Base-by-base conservation (phyloP, 495 filamentous ascomycete species). In the Xylaria castorea region DNA sequence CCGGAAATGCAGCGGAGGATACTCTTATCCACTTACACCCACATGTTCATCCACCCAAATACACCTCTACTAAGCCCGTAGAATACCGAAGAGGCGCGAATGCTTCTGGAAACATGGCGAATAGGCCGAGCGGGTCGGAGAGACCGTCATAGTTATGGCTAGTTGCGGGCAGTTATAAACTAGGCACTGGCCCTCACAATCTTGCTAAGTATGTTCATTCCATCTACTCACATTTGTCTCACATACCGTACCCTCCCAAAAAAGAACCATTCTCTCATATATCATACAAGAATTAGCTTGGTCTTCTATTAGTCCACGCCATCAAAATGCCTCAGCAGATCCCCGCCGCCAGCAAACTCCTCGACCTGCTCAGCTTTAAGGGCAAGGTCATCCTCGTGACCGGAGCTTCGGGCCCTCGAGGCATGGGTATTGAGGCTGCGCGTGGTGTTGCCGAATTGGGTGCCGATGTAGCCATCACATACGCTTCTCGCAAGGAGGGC, bases 321-420 rank as follows among this genome's bases (percentile, higher is more conserved):
- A n/a, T 53, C 55, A 77, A 74, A 46, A 81, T 81, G 80, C 80
- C 78, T 80, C 76, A 76, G 51, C 5, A 71, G 58, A 71, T 81
- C 61, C 82, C 83, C 14, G 65, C 71, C 18, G 72, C 81, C 57
- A 74, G 57, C 73, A 78, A 71, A 60, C 79, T 85, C 20, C 14
- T 66, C 8, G 83, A 84, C 75, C 82, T 84, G 46, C 85, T 88
- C 80, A 86, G 82, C 75, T 78, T 89, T 30, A 85, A 86, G 75
- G 86, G 86, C 70, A 85, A 85, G 75, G 87, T 89, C 58, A 81
- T 85, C 70, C 80, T 87, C 50, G 80, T 89, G 51, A 88, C 87
- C 0, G 87, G 87, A 32, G 83, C 83, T 8, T 85, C 83, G 6
- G 86, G 86, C 32, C 83, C 86, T 9, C 80, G 83, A 50, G 87